Evolutionary conservation across 257 asterid genomes (phyloP).

Genomic region (Capsicum chinense): DNA sequence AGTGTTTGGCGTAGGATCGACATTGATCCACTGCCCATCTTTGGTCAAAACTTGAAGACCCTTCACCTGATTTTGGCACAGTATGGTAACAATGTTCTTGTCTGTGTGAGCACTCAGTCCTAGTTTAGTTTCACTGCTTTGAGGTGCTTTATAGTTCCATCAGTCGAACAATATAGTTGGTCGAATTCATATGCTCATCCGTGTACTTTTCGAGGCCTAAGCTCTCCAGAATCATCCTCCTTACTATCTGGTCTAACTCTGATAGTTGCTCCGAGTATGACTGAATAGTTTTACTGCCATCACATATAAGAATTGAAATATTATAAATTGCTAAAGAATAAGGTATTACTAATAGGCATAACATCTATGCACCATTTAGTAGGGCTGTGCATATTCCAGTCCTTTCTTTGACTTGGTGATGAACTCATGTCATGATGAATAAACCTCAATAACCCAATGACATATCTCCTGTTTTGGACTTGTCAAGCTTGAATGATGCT

Average conservation of each 20-base stretch:
- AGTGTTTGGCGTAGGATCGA: constrained; percentile 43
- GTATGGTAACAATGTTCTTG: constrained; percentile 50
- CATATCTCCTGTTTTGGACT: too few relatives aligned
- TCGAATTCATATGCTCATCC: constrained; percentile 58
- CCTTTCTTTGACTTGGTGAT: too few relatives aligned
- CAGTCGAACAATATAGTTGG: constrained; percentile 50
- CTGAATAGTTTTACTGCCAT: constrained; percentile 45
- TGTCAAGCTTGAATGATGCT: too few relatives aligned
- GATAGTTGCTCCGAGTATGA: constrained; percentile 43
- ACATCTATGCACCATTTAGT: neutral
- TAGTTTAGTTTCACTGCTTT: constrained; percentile 35
- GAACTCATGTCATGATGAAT: too few relatives aligned
- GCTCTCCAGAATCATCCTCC: constrained; percentile 56
- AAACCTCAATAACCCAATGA: too few relatives aligned
- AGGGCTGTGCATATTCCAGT: too few relatives aligned
- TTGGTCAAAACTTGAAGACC: constrained; percentile 51
- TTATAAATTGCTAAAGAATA: neutral
- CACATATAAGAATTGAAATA: neutral
- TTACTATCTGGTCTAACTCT: constrained; percentile 47
- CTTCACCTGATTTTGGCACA: constrained; percentile 42
- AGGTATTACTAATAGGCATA: neutral
- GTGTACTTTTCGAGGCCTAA: constrained; percentile 48
- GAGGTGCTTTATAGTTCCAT: constrained; percentile 57
- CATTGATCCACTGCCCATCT: constrained; percentile 57
- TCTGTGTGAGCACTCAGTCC: constrained; percentile 60